Evolutionary conservation across 352 stramenopile genomes (phyloP).

Genomic region (Peronospora belbahrii): DNA sequence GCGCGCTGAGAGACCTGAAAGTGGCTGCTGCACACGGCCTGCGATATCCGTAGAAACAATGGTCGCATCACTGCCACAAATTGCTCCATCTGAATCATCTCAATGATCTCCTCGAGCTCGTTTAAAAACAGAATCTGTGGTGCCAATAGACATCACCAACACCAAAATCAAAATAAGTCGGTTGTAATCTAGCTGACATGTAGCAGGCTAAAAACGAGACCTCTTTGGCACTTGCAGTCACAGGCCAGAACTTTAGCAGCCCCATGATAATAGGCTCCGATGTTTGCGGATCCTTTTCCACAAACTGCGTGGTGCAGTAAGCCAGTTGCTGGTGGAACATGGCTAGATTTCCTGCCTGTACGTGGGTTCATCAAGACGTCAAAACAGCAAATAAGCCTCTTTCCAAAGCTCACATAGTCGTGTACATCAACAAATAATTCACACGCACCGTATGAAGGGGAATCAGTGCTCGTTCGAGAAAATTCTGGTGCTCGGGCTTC

Average conservation of each 20-base stretch:
- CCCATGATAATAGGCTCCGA: slow-evolving; percentile 91
- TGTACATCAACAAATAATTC: slow-evolving; percentile 43
- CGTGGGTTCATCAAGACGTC: neutral
- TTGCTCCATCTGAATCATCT: slow-evolving; percentile 88
- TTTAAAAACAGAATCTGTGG: slow-evolving; percentile 92
- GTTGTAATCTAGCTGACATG: neutral
- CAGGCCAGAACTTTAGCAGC: slow-evolving; percentile 94
- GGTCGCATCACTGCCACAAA: slow-evolving; percentile 61
- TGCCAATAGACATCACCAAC: slow-evolving; percentile 44
- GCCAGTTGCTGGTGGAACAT: slow-evolving; percentile 98
- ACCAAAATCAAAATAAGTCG: slow-evolving; percentile 11
- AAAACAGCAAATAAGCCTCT: slow-evolving; percentile 1
- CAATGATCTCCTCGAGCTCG: slow-evolving; percentile 97
- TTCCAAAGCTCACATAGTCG: neutral
- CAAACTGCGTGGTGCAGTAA: slow-evolving; percentile 99
- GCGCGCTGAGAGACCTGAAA: slow-evolving; percentile 95
- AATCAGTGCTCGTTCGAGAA: slow-evolving; percentile 90
- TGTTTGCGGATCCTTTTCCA: slow-evolving; percentile 97
- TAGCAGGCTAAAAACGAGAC: slow-evolving; percentile 8
- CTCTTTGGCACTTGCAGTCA: slow-evolving; percentile 88
- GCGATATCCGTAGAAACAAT: slow-evolving; percentile 70
- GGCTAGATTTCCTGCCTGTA: slow-evolving; percentile 82
- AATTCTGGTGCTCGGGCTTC: slow-evolving; percentile 96
- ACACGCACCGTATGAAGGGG: slow-evolving; percentile 93
- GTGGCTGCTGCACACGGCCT: slow-evolving; percentile 90